phyloP scores from a whole-genome alignment of 257 asterid species.

The Nicotiana noctiflora region DNA sequence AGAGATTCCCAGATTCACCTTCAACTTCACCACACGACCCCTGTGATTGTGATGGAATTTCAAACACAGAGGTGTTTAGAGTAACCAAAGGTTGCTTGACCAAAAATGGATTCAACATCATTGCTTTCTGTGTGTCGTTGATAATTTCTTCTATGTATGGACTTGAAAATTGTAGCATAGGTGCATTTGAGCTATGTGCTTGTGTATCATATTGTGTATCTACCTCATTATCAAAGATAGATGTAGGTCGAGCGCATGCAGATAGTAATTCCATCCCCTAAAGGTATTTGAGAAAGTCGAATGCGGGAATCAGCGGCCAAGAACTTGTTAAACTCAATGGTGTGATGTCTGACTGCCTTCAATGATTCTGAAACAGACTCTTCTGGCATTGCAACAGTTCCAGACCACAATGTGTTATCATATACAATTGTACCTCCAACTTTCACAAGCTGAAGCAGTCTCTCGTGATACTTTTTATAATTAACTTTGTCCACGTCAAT shows the following conservation, averaged over 20 bases:
- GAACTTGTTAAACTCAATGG: constrained; percentile 32
- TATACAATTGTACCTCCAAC: constrained; percentile 29
- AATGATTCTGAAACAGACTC: constrained; percentile 9
- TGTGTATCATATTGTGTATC: too few species aligned
- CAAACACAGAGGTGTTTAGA: too few species aligned
- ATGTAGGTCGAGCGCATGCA: constrained; percentile 13
- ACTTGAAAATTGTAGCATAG: too few species aligned
- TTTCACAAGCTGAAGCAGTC: constrained; percentile 21
- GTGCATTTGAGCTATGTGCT: too few species aligned
- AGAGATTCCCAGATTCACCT: too few species aligned
- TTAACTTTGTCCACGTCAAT: constrained; percentile 37
- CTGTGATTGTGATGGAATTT: too few species aligned
- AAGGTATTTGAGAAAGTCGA: constrained; percentile 38
- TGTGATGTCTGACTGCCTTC: neutral
- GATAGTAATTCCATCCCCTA: constrained; percentile 47
- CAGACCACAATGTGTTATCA: constrained; percentile 35
- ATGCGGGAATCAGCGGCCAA: constrained; percentile 37
- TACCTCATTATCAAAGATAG: too few species aligned
- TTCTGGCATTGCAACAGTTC: constrained; percentile 33
- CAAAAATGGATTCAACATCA: too few species aligned
- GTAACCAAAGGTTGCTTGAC: too few species aligned
- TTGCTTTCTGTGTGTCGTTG: too few species aligned
- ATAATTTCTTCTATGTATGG: too few species aligned
- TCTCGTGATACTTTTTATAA: constrained; percentile 32
- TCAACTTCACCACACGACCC: too few species aligned